These are phyloP conservation scores for Helenozyma baotianmanensis DNA, from an alignment of 805 yeast species.

Conservation along the genomic window DNA sequence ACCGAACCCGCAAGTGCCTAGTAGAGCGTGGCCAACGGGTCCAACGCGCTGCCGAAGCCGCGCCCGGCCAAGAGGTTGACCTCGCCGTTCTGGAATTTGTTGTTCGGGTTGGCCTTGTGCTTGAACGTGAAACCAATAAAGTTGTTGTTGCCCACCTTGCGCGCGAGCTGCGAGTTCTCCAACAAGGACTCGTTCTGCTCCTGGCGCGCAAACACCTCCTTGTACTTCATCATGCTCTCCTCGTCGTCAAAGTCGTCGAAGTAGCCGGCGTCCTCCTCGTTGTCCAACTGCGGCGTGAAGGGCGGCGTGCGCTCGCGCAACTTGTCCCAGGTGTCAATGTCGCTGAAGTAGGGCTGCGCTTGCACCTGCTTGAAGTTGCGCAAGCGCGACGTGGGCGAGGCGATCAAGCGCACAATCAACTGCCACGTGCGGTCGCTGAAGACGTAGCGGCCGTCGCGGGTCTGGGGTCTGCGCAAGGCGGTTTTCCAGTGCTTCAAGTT, in stretches of 20 bases:
- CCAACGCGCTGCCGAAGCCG: conserved; percentile 24
- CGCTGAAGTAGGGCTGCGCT: conserved; percentile 75
- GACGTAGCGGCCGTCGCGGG: conserved; percentile 85
- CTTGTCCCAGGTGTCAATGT: conserved; percentile 65
- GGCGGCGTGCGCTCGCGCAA: conserved; percentile 80
- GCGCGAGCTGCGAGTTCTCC: conserved; percentile 46
- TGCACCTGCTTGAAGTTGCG: conserved; percentile 78
- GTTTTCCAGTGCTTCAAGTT: conserved; percentile 92
- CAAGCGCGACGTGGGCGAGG: conserved; percentile 71
- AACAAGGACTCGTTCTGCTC: conserved; percentile 78
- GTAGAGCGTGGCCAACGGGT: conserved; percentile 43
- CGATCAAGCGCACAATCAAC: conserved; percentile 70
- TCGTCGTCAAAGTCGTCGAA: conserved; percentile 97
- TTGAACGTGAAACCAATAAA: conserved; percentile 95
- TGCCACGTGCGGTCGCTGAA: conserved; percentile 97
- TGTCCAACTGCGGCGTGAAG: conserved; percentile 92
- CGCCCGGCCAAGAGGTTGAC: conserved; percentile 30
- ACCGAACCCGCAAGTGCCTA: no score
- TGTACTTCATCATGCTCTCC: conserved; percentile 95
- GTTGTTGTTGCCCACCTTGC: conserved; percentile 44
- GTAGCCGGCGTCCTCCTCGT: conserved; percentile 97
- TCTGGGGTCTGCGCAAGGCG: conserved; percentile 82
- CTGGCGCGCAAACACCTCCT: conserved; percentile 92
- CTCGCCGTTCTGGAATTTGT: conserved; percentile 38
- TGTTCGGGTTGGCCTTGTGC: conserved; percentile 64